These are phyloP conservation scores for Ascochyta clinopodiicola DNA, from an alignment of 2,329 filamentous ascomycete species.

Conservation along the genomic window DNA sequence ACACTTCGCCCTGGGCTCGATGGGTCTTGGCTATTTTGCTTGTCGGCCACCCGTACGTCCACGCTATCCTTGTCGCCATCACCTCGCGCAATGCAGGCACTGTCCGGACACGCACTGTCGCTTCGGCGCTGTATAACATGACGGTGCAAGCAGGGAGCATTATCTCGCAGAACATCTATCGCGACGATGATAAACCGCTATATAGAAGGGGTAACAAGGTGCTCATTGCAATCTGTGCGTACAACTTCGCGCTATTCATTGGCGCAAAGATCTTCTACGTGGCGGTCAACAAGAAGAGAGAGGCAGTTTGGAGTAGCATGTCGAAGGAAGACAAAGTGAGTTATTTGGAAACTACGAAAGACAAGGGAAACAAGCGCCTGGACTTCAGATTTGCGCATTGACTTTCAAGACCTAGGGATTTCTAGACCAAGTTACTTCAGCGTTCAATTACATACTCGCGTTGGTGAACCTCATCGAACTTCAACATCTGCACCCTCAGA, in stretches of 20 bases:
- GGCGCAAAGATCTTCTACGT: conserved; percentile 62
- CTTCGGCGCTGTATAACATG: conserved; percentile 54
- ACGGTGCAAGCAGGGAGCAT: conserved; percentile 42
- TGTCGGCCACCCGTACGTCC: conserved; percentile 53
- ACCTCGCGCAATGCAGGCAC: conserved; percentile 52
- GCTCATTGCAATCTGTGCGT: conserved; percentile 58
- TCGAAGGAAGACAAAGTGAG: conserved; percentile 42
- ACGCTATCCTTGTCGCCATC: conserved; percentile 54
- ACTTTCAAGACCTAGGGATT: neutral
- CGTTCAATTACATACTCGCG: neutral
- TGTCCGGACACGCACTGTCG: conserved; percentile 53
- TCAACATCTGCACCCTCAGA: neutral
- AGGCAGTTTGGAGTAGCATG: conserved; percentile 42
- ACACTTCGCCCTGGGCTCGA: conserved; percentile 47
- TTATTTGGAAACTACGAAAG: conserved; percentile 46
- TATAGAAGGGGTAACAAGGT: conserved; percentile 63
- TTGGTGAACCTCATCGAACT: neutral
- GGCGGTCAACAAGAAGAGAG: conserved; percentile 54
- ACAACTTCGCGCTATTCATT: conserved; percentile 60
- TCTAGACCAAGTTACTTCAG: neutral
- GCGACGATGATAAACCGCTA: conserved; percentile 57
- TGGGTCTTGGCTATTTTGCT: conserved; percentile 49
- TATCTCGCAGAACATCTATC: conserved; percentile 57
- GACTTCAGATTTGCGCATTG: conserved; percentile 45
- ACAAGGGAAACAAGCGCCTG: conserved; percentile 47